These are phyloP conservation scores for Talaromyces verruculosus DNA, from an alignment of 2,329 filamentous ascomycete genomes.

Conservation along the genomic window DNA sequence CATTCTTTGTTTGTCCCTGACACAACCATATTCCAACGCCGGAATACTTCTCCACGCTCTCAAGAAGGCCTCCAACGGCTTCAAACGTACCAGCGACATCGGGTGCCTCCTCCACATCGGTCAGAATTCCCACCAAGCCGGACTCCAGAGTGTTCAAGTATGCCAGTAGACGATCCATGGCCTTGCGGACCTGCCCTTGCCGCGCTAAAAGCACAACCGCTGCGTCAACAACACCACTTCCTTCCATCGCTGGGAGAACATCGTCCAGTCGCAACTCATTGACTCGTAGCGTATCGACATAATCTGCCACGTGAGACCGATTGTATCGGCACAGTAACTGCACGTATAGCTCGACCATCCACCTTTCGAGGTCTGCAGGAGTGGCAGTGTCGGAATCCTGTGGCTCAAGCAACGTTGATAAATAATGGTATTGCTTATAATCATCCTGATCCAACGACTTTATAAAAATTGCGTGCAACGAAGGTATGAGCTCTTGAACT, in stretches of 20 bases:
- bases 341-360: slow-evolving; percentile 79
- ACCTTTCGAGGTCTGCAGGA: slow-evolving; percentile 47
- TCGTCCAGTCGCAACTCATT: slow-evolving; percentile 76
- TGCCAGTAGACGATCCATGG: slow-evolving; percentile 79
- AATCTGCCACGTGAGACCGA: slow-evolving; percentile 78
- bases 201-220: slow-evolving; percentile 87
- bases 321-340: slow-evolving; percentile 88
- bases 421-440: slow-evolving; percentile 71
- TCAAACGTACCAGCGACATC: slow-evolving; percentile 61
- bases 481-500: slow-evolving; percentile 61
- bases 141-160: slow-evolving; percentile 79
- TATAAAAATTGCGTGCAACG: slow-evolving; percentile 67
- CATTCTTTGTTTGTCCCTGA: slow-evolving; percentile 73
- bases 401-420: slow-evolving; percentile 73
- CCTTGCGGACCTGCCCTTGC: slow-evolving; percentile 77
- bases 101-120: slow-evolving; percentile 57
- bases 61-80: slow-evolving; percentile 70
- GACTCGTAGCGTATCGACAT: slow-evolving; percentile 72
- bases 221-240: slow-evolving; percentile 85
- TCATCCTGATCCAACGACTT: slow-evolving; percentile 60
- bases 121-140: slow-evolving; percentile 71
- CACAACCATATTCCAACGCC: slow-evolving; percentile 96
- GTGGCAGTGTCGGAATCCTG: slow-evolving; percentile 38
- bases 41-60: slow-evolving; percentile 81
- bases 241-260: slow-evolving; percentile 83